Conservation (phyloP, 108 stramenopile genomes). For the Fragilariopsis cylindrus region DNA sequence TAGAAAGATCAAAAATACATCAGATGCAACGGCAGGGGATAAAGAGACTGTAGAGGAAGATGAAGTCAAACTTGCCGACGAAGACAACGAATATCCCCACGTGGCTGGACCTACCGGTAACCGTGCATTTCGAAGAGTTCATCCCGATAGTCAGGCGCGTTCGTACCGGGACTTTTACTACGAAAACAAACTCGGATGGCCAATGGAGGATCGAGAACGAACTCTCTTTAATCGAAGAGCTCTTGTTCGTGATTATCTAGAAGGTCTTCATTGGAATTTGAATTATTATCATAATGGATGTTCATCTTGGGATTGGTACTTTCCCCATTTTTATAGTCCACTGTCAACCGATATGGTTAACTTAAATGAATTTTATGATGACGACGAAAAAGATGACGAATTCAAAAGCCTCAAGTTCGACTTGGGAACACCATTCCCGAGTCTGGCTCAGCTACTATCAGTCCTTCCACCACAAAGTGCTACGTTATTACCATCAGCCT, state of each 20-base stretch:
- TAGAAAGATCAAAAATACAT: not conserved
- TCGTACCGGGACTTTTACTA: constrained; percentile 95
- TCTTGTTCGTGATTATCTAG: constrained; percentile 84
- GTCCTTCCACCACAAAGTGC: constrained; percentile 95
- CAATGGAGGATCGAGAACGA: constrained; percentile 58
- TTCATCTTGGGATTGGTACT: constrained; percentile 96
- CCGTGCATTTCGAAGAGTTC: constrained; percentile 52
- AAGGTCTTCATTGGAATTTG: constrained; percentile 94
- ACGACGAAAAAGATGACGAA: constrained; percentile 63
- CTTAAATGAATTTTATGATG: constrained; percentile 72
- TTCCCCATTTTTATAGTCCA: constrained; percentile 94
- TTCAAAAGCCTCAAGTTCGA: constrained; percentile 70
- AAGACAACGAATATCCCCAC: constrained; percentile 25
- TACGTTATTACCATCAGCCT: constrained; percentile 79
- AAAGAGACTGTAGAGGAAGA: constrained; percentile 18
- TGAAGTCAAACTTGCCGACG: constrained; percentile 21
- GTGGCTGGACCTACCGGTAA: constrained; percentile 35
- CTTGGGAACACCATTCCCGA: constrained; percentile 83
- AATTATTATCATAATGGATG: constrained; percentile 98
- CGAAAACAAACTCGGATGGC: constrained; percentile 85
- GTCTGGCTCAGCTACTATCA: constrained; percentile 93
- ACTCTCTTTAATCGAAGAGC: constrained; percentile 65
- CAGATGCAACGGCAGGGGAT: constrained; percentile 12
- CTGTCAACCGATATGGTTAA: constrained; percentile 94
- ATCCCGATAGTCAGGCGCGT: constrained; percentile 71